Percentiles rank a stretch among this genome's conserved stretches.
Conservation (phyloP, 2,329 filamentous ascomycete genomes). For the Diplocarpon rosae region DNA sequence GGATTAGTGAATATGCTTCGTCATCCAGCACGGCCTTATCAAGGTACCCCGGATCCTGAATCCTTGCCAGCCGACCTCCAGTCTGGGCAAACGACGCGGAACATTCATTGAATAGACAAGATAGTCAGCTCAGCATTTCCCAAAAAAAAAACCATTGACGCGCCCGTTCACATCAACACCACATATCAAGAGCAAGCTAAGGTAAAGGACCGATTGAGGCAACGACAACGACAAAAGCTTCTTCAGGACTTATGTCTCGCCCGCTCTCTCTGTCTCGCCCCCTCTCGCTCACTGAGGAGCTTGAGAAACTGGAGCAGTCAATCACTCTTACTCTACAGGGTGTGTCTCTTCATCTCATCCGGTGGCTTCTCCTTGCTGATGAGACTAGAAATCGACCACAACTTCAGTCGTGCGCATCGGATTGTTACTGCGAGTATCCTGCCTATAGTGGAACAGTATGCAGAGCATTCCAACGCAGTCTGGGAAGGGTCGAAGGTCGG, state of each 20-base stretch:
- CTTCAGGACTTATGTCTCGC: constrained; percentile 20
- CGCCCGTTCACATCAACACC: too few relatives aligned
- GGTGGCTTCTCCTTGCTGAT: constrained; percentile 4
- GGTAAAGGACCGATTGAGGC: neutral
- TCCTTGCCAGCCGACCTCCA: too few relatives aligned
- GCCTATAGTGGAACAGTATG: constrained; percentile 89
- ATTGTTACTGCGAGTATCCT: constrained; percentile 92
- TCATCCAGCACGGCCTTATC: too few relatives aligned
- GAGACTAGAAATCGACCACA: constrained; percentile 81
- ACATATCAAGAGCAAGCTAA: too few relatives aligned
- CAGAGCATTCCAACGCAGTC: constrained; percentile 82
- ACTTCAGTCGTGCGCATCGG: constrained; percentile 92
- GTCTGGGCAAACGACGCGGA: too few relatives aligned
- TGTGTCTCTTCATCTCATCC: constrained; percentile 26
- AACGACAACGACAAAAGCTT: neutral
- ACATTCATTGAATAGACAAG: too few relatives aligned
- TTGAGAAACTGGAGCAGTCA: constrained; percentile 91
- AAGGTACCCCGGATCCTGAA: too few relatives aligned
- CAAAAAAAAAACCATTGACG: too few relatives aligned
- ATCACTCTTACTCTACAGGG: constrained; percentile 94
- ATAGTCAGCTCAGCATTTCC: too few relatives aligned
- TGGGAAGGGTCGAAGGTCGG: constrained; percentile 91
- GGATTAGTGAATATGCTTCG: neutral
- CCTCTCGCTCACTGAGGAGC: constrained; percentile 81
- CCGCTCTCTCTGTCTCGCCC: constrained; percentile 35